Conservation (phyloP, 2,329 filamentous ascomycete genomes). For the Ophiostoma tasmaniense region DNA sequence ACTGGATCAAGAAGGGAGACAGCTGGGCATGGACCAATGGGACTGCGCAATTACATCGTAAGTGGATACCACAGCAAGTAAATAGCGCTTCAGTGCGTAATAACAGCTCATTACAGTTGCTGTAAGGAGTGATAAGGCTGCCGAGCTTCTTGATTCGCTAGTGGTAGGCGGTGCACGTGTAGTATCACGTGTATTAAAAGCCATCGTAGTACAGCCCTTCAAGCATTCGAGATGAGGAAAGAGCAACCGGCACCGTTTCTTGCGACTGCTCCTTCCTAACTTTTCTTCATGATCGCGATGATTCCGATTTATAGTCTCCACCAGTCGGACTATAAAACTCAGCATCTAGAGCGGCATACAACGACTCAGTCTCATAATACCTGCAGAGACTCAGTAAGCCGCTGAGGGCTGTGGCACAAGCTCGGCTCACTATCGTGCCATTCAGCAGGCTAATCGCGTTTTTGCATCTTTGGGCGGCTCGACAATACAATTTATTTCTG, state of each 20-base stretch:
- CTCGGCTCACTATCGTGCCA: background rate
- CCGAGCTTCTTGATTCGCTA: background rate
- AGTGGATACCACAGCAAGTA: background rate
- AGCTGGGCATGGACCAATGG: background rate
- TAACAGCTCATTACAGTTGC: background rate
- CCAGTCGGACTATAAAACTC: background rate
- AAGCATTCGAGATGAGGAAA: background rate
- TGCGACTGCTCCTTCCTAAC: background rate
- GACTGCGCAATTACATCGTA: background rate
- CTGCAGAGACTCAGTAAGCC: background rate
- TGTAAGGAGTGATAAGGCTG: background rate
- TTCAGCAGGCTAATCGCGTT: background rate
- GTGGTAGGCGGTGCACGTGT: background rate
- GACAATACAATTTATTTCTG: background rate
- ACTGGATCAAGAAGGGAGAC: background rate
- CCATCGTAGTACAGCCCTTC: background rate
- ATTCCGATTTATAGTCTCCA: background rate
- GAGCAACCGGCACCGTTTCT: background rate
- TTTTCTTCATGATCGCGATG: background rate
- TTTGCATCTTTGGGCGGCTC: background rate
- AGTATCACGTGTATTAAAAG: background rate
- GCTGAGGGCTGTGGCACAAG: background rate
- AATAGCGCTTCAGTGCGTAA: constrained; percentile 5
- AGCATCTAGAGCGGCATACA: background rate
- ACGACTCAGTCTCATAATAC: background rate